phyloP scores from a whole-genome alignment of 1,139 yeast species.

The Nematodospora anomalae region DNA sequence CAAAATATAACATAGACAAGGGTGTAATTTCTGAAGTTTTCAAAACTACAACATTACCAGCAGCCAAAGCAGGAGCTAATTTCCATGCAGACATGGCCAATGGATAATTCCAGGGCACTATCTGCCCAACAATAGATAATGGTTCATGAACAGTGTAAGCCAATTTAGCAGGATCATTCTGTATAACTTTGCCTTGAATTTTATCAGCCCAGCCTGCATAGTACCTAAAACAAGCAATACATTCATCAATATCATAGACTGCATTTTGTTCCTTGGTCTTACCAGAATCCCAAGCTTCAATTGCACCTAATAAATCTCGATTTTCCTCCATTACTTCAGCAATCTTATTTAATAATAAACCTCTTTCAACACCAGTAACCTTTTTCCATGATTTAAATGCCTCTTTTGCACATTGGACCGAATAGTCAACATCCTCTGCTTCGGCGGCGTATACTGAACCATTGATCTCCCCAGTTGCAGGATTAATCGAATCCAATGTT shows the following conservation, averaged over 20 bases:
- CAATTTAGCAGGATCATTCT: conserved; percentile 64
- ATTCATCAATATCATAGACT: conserved; percentile 58
- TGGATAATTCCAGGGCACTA: conserved; percentile 69
- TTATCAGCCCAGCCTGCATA: conserved; percentile 88
- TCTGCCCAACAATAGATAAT: conserved; percentile 75
- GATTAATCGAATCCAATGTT: conserved; percentile 61
- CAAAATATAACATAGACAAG: conserved; percentile 55
- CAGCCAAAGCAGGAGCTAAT: conserved; percentile 64
- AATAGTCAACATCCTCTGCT: conserved; percentile 68
- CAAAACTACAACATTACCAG: conserved; percentile 64
- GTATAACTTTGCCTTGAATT: conserved; percentile 66
- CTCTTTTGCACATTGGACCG: conserved; percentile 69
- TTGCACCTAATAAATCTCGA: conserved; percentile 56
- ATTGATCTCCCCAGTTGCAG: conserved; percentile 67
- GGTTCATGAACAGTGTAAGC: conserved; percentile 85
- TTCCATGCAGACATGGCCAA: conserved; percentile 61
- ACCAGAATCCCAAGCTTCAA: conserved; percentile 83
- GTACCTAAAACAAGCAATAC: conserved; percentile 59
- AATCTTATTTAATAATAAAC: conserved; percentile 52
- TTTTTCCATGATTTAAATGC: conserved; percentile 63
- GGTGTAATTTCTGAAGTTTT: conserved; percentile 73
- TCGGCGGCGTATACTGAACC: conserved; percentile 68
- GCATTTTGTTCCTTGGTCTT: conserved; percentile 58
- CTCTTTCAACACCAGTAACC: conserved; percentile 52
- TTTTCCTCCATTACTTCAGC: conserved; percentile 62